Evolutionary conservation across 257 asterid genomes (phyloP).

Genomic region (Craterostigma plantagineum): DNA sequence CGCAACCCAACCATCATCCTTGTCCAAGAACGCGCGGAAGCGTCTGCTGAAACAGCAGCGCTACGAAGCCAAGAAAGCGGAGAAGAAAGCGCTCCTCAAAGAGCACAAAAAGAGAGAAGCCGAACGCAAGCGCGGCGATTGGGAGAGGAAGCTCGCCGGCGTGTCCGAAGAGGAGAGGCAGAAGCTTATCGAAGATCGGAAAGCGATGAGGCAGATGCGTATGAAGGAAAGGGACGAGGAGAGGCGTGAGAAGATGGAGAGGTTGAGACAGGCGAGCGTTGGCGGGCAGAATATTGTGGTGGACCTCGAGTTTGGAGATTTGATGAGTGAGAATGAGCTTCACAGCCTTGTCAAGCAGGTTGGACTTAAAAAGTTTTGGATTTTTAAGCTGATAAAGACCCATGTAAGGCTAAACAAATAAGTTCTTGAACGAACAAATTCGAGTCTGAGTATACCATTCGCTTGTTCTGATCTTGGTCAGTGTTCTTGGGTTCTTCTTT

Average conservation of each 20-base stretch:
- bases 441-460: no score
- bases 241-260: constrained; percentile 42
- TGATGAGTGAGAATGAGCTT: constrained; percentile 55
- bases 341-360: constrained; percentile 95
- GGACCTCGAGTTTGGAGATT: constrained; percentile 72
- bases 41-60: constrained; percentile 60
- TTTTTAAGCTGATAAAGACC: background rate
- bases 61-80: constrained; percentile 68
- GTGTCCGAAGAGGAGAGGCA: constrained; percentile 48
- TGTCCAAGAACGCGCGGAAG: constrained; percentile 74
- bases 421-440: no score
- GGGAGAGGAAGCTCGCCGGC: constrained; percentile 51
- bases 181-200: constrained; percentile 37
- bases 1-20: constrained; percentile 17
- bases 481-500: no score
- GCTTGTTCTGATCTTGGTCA: no score
- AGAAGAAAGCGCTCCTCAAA: constrained; percentile 56
- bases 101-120: constrained; percentile 54
- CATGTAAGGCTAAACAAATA: no score
- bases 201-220: constrained; percentile 39
- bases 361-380: background rate
- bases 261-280: constrained; percentile 36
- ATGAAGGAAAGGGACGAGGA: constrained; percentile 51
- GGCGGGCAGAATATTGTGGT: constrained; percentile 64
- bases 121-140: constrained; percentile 69